A percentile compares a stretch with the other conserved stretches of the same genome.
Evolutionary conservation across 83 land plant genomes (phyloP).

Genomic region (Picea mariana): DNA sequence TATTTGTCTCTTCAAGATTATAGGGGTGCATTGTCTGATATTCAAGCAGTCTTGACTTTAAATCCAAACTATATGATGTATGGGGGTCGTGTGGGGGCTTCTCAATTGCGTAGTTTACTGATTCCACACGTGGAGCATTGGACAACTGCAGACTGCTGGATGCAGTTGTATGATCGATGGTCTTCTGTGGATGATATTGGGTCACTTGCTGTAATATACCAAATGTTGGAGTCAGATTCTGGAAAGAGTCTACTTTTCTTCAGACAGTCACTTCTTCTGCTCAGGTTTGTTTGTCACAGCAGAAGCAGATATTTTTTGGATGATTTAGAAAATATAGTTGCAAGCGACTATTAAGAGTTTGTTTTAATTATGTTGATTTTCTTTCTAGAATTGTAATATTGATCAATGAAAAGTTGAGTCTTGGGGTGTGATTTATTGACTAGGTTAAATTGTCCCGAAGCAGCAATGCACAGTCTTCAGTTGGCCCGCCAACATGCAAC

Average conservation of each 20-base stretch:
- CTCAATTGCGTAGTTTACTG: conserved; percentile 72
- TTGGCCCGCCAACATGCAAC: conserved; percentile 88
- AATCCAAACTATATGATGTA: conserved; percentile 80
- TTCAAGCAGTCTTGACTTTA: conserved; percentile 86
- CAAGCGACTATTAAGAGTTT: neutral
- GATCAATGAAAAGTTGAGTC: neutral
- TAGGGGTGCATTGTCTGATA: conserved; percentile 69
- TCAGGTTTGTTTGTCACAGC: conserved; percentile 56
- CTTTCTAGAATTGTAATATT: neutral
- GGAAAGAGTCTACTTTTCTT: conserved; percentile 90
- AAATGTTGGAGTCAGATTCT: conserved; percentile 94
- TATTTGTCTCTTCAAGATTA: conserved; percentile 82
- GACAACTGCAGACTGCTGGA: conserved; percentile 97
- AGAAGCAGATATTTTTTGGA: neutral
- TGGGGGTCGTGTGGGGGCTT: conserved; percentile 78
- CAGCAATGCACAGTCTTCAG: conserved; percentile 94
- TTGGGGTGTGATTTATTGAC: conserved; percentile 16
- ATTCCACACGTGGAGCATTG: conserved; percentile 90
- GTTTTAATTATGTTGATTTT: neutral
- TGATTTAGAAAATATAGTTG: neutral
- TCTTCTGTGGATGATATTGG: conserved; percentile 97
- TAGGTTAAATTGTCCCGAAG: conserved; percentile 94
- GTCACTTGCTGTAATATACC: conserved; percentile 92
- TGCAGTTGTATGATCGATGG: conserved; percentile 95
- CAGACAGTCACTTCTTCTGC: conserved; percentile 94